Base-by-base conservation (phyloP, 2,329 filamentous ascomycete genomes). In the Trichophyton rubrum region DNA sequence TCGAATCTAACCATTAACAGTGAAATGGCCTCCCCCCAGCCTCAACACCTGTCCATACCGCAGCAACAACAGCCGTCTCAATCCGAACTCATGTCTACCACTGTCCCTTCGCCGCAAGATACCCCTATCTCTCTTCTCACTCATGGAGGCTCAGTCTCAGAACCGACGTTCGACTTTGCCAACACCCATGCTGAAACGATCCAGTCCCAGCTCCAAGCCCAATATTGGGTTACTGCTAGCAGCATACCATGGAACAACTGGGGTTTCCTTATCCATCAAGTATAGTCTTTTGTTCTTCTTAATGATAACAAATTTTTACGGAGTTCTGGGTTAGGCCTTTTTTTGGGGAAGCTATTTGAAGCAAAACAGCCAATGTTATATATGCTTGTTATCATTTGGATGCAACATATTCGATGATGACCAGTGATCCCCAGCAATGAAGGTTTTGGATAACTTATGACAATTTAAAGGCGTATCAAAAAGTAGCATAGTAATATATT, bases 161-260 rank as follows among this genome's bases (percentile, higher is more conserved):
- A 40, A 41, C 35, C 56, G 20, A 15, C 33, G 4, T 43, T 45
- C 20, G 20, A 58, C 35, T 45, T 45, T 43, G 35, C 59, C 13
- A 65, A 59, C 27, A 64, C 20, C 51, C 64, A 24, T 60, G 59
- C 56, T 58, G 62, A 64, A 33, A 30, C 43, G 27, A 55, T 62
- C 22, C 66, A 64, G 55, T 65, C 68, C 1, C 68, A 69, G 27
- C 62, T 73, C 33, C 68, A 72, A 40, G 67, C 70, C 7, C 69
- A 72, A 55, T 69, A 70, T 47, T 72, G 71, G 71, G 60, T 73
- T n/a, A 65, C 63, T 15, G 67, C 71, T 17, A 47, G 61, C 30
- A 43, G 53, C 11, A 60, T 62, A 35, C 24, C 53, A 33, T 62
- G 61, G 61, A 41, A 51, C 7, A 60, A 53, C 30, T 62, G 61